These are phyloP conservation scores for Sonneratia caseolaris DNA, from an alignment of 345 rosid genomes.

Conservation along the genomic window DNA sequence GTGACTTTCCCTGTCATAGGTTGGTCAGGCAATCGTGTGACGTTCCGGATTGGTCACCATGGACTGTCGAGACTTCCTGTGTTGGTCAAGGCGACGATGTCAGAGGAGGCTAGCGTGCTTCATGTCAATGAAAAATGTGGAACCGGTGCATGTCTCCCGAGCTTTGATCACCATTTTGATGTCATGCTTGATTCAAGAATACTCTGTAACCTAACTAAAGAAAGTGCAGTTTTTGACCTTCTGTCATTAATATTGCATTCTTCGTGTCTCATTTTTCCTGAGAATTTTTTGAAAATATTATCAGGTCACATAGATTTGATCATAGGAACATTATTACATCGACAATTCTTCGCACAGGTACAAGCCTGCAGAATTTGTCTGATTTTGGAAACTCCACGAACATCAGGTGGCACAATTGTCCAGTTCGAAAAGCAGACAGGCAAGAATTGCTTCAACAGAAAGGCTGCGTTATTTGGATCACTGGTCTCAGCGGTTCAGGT, in stretches of 20 bases:
- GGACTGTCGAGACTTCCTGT: not conserved
- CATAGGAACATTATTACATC: not conserved
- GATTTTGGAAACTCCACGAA: slow-evolving; percentile 39
- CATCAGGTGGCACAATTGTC: slow-evolving; percentile 52
- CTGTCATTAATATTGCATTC: not conserved
- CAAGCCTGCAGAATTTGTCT: slow-evolving; percentile 24
- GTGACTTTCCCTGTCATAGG: not conserved
- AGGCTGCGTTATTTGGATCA: slow-evolving; percentile 73
- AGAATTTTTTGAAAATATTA: not conserved
- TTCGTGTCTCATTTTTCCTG: not conserved
- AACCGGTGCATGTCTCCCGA: not conserved
- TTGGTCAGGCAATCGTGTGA: not conserved
- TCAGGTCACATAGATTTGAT: not conserved
- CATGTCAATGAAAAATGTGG: not conserved
- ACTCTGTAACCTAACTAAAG: not conserved
- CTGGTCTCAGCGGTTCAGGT: slow-evolving; percentile 88
- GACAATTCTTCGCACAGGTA: slow-evolving; percentile 27
- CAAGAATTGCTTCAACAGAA: slow-evolving; percentile 54
- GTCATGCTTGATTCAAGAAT: not conserved
- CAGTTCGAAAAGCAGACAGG: slow-evolving; percentile 43
- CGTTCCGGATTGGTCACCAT: not conserved
- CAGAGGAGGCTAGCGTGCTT: not conserved
- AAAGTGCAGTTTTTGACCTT: not conserved
- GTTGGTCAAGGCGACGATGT: not conserved
- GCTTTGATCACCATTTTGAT: not conserved